Conservation (phyloP, 495 filamentous ascomycete species). For the Penicillium coffeae region DNA sequence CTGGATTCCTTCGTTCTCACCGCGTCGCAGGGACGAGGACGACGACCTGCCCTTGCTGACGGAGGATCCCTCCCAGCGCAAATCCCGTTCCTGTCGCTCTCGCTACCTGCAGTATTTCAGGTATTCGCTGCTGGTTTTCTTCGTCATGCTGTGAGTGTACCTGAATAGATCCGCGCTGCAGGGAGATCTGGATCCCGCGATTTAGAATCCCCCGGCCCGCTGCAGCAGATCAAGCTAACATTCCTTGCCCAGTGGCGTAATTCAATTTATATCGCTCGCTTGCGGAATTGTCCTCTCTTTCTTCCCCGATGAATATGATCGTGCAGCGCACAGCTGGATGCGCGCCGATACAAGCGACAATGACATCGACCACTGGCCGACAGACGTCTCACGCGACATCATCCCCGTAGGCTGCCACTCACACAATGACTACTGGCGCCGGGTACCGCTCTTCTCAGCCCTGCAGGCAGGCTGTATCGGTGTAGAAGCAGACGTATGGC, state of each 20-base stretch:
- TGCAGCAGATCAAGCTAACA: constrained; percentile 1
- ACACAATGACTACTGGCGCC: constrained; percentile 89
- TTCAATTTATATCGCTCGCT: constrained; percentile 49
- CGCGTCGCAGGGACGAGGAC: constrained; percentile 6
- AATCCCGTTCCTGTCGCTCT: constrained; percentile 8
- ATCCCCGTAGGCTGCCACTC: constrained; percentile 64
- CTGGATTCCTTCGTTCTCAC: constrained; percentile 15
- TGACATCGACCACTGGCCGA: constrained; percentile 61
- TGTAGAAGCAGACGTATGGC: constrained; percentile 88
- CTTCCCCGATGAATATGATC: constrained; percentile 56
- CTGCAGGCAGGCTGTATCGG: constrained; percentile 61
- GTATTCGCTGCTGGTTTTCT: constrained; percentile 20
- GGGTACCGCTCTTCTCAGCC: constrained; percentile 65
- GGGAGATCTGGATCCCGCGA: neutral
- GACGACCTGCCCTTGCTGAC: constrained; percentile 23
- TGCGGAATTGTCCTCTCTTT: constrained; percentile 49
- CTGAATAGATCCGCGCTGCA: neutral
- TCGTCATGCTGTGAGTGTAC: constrained; percentile 39
- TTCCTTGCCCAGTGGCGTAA: constrained; percentile 32
- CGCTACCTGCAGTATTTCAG: constrained; percentile 16
- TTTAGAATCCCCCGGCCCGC: neutral
- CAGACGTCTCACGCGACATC: constrained; percentile 70
- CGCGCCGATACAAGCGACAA: constrained; percentile 44
- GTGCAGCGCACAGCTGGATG: constrained; percentile 41
- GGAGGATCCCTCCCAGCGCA: constrained; percentile 2